Evolutionary conservation across 2,329 filamentous ascomycete genomes (phyloP).

Genomic region (Biscogniauxia marginata): DNA sequence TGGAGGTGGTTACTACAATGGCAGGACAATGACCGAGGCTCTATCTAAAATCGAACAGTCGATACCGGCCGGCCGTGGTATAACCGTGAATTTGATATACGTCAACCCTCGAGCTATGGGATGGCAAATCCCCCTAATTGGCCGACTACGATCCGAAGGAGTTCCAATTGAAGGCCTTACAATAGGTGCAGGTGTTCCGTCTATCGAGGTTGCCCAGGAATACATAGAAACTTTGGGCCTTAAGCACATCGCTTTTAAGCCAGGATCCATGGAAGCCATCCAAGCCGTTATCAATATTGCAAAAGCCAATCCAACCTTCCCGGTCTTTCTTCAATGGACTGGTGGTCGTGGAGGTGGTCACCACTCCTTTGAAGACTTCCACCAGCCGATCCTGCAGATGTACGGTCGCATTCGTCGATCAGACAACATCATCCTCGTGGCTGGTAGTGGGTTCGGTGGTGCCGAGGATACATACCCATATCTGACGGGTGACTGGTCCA

Average conservation of each 20-base stretch:
- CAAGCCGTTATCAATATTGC: slow-evolving; percentile 90
- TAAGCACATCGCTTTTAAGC: slow-evolving; percentile 94
- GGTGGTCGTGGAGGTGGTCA: slow-evolving; percentile 91
- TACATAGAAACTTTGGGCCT: slow-evolving; percentile 91
- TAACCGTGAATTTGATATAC: slow-evolving; percentile 88
- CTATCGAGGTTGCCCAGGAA: slow-evolving; percentile 87
- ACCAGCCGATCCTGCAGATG: slow-evolving; percentile 87
- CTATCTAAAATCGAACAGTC: slow-evolving; percentile 80
- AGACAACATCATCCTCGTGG: slow-evolving; percentile 83
- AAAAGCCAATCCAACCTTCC: slow-evolving; percentile 89
- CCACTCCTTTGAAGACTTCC: slow-evolving; percentile 94
- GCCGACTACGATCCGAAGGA: slow-evolving; percentile 76
- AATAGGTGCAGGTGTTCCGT: slow-evolving; percentile 90
- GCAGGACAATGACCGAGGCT: slow-evolving; percentile 78
- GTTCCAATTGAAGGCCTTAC: slow-evolving; percentile 90
- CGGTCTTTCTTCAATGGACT: slow-evolving; percentile 93
- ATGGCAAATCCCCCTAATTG: slow-evolving; percentile 88
- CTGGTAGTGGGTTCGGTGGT: slow-evolving; percentile 88
- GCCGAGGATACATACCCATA: slow-evolving; percentile 91
- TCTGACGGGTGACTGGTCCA: slow-evolving; percentile 85
- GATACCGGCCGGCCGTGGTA: slow-evolving; percentile 82
- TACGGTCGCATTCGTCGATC: slow-evolving; percentile 84
- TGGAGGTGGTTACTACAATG: slow-evolving; percentile 85
- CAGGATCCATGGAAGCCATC: slow-evolving; percentile 83
- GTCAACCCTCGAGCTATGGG: slow-evolving; percentile 85